Base-by-base conservation (phyloP, 2,329 filamentous ascomycete species). In the Alternaria gaisen region DNA sequence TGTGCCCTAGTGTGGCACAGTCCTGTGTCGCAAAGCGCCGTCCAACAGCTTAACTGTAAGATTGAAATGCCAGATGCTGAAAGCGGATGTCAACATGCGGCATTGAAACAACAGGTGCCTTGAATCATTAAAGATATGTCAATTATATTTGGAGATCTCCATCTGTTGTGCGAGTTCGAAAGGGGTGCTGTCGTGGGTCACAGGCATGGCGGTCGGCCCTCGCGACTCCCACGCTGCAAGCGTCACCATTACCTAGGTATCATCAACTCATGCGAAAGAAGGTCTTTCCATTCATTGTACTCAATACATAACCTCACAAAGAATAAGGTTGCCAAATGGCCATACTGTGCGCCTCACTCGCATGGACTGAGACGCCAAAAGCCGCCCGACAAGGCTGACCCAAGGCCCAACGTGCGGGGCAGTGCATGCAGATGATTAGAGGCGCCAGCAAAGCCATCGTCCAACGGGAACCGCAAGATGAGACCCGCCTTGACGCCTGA, bases 341-440 rank as follows among this genome's bases (percentile, higher is more conserved):
- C 6, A 14, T 7, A 36, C 46, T 22, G 32, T 14, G 46, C 32
- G 32, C 46, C 56, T 59, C 52, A 28, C 43, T 41, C 36, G 56
- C n/a, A 41, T 36, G 38, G 47, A 28, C 34, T n/a, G 36, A 18
- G 40, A 14, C 40, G 24, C 46, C 22, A 26, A 12, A 38, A 18
- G 9, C 40, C n/a, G 34, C 36, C 50, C 18, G 26, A 44, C 44
- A 30, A 56, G 51, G 57, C 57, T 56, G 38, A n/a, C 36, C n/a
- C 60, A 54, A 53, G 56, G 34, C 56, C 36, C 32, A 59, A 55
- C 42, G 51, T 32, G 42, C 24, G 56, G 36, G 57, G 57, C 57
- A 56, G 57, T 60, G 57, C 57, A 60, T 46, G 22, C 47, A 41
- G n/a, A 34, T 41, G 46, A 34, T 36, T 38, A 54, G 10, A 22